Base-by-base conservation (phyloP, 169 alveolate species). In the Cryptosporidium ryanae region DNA sequence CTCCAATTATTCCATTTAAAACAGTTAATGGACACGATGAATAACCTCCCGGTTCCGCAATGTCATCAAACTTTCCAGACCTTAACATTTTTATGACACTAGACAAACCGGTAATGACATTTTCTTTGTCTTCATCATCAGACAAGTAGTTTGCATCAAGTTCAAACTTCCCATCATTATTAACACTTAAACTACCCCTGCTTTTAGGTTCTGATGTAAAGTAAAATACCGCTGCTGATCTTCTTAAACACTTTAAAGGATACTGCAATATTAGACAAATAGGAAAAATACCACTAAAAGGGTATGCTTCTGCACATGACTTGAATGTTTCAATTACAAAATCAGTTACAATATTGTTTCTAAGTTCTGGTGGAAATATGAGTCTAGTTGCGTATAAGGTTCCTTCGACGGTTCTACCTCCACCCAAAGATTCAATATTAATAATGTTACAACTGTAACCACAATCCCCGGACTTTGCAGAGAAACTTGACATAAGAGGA, bases 121-220 rank as follows among this genome's bases (percentile, higher is more conserved):
- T 92, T 23, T 84, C 82, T 44, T 67, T 67, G 27, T 91, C 94
- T 59, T 90, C 92, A 64, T 76, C 82, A 6, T 90, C 89, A 4
- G 52, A 66, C 5, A 90, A 71, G 67, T 91, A 91, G 48, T 84
- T 83, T 23, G 90, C 94, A 82, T 84, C 82, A 25, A 91, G 38
- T 29, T 82, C 90, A 29, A 91, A 83, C 66, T 57, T 76, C 27
- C 94, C 93, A 32, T 65, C 48, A 29, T 83, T 68, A 10, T 71
- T 54, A 27, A 91, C 90, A 13, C 82, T 64, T 29, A 91, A 57
- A 64, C 81, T 61, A n/a, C 92, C 94, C 15, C 94, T 61, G 1
- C 92, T 82, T 31, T 91, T 91, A 29, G 94, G 94, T 61, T 91
- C 94, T 29, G 94, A 63, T 7, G 92, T 90, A 64, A 91, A 90